Evolutionary conservation across 2,329 filamentous ascomycete species (phyloP).

Genomic region (Ascochyta viciae-villosae): DNA sequence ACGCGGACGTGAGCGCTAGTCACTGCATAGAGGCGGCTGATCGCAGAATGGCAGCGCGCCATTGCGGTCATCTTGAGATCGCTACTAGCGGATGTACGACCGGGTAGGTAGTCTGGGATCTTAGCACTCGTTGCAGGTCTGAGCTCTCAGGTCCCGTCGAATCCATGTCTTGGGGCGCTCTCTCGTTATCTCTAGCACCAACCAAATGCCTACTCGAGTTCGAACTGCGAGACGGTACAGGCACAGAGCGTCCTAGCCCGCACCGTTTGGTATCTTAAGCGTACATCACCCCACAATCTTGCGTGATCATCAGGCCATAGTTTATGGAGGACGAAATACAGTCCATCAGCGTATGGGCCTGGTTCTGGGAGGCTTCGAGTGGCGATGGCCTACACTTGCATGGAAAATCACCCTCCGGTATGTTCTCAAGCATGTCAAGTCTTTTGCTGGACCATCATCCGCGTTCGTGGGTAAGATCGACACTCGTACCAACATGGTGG

Average conservation of each 20-base stretch:
- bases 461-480: conserved; percentile 10
- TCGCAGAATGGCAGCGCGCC: conserved; percentile 8
- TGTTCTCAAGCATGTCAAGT: conserved; percentile 2
- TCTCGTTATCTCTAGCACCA: conserved; percentile 13
- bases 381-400: background rate
- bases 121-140: conserved; percentile 16
- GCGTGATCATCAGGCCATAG: conserved; percentile 17
- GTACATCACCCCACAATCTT: conserved; percentile 18
- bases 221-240: conserved; percentile 3
- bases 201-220: conserved; percentile 10
- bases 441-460: conserved; percentile 2
- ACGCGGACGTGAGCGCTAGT: conserved; percentile 34
- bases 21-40: conserved; percentile 9
- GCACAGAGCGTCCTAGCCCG: background rate
- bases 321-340: conserved; percentile 1
- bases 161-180: conserved; percentile 14
- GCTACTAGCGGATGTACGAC: conserved; percentile 13
- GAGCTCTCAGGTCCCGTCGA: conserved; percentile 10
- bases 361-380: background rate
- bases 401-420: background rate
- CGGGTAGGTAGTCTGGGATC: conserved; percentile 3
- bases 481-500: conserved; percentile 5
- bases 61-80: conserved; percentile 2
- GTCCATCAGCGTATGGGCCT: background rate
- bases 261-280: conserved; percentile 2